Conservation (phyloP, 1,284 basidiomycete genomes). For the Ganoderma leucocontextum region DNA sequence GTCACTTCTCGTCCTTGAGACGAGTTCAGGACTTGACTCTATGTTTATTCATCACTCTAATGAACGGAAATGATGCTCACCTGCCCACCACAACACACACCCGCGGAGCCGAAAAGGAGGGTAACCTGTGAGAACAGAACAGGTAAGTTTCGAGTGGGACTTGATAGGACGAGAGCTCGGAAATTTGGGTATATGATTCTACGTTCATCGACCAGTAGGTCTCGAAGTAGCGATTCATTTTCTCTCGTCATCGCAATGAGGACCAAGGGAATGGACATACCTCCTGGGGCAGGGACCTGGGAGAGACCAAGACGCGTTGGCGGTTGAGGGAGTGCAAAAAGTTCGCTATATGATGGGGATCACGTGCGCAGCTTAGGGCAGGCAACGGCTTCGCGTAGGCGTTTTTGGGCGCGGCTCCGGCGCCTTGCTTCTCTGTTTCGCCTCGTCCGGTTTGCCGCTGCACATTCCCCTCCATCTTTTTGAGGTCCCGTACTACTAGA, state of each 20-base stretch:
- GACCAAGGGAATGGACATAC: conserved; percentile 27
- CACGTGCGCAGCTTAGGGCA: conserved; percentile 51
- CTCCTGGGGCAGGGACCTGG: conserved; percentile 8
- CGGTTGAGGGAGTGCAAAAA: conserved; percentile 22
- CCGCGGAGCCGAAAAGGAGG: neutral
- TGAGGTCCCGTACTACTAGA: conserved; percentile 40
- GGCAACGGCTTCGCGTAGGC: conserved; percentile 37
- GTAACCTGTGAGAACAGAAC: conserved; percentile 5
- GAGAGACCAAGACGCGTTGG: neutral
- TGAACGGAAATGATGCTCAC: conserved; percentile 49
- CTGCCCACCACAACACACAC: neutral
- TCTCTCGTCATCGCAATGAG: conserved; percentile 62
- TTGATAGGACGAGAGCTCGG: conserved; percentile 55
- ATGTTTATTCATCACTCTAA: conserved; percentile 70
- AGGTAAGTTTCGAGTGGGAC: conserved; percentile 22
- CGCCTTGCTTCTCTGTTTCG: conserved; percentile 44
- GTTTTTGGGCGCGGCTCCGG: conserved; percentile 28
- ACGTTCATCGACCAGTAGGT: conserved; percentile 69
- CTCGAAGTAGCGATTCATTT: conserved; percentile 88
- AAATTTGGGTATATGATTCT: conserved; percentile 88
- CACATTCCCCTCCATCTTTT: conserved; percentile 27
- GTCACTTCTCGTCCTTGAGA: conserved; percentile 76
- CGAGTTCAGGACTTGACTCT: conserved; percentile 88
- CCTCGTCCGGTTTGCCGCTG: conserved; percentile 32
- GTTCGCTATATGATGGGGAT: conserved; percentile 33